These are phyloP conservation scores for Skeletonema menzelii DNA, from an alignment of 108 stramenopile genomes.

Conservation along the genomic window DNA sequence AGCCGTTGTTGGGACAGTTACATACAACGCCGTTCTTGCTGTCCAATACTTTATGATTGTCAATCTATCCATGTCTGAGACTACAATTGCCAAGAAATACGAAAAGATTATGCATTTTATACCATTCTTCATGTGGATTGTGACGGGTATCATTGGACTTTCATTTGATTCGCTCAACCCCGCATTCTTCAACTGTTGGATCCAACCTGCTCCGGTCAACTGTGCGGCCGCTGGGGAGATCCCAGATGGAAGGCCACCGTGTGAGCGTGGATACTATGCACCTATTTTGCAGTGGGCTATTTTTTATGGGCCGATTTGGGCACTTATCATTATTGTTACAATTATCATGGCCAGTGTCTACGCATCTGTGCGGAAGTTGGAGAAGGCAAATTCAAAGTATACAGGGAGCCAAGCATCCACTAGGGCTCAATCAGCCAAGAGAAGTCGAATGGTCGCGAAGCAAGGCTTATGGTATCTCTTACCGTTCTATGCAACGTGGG, in stretches of 20 bases:
- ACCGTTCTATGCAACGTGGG: background rate
- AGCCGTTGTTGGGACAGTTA: background rate
- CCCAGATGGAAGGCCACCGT: background rate
- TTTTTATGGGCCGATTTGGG: background rate
- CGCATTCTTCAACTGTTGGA: background rate
- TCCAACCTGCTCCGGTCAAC: background rate
- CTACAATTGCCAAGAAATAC: background rate
- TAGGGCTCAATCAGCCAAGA: background rate
- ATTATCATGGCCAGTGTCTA: background rate
- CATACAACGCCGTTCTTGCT: background rate
- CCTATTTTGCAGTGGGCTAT: background rate
- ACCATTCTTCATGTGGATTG: background rate
- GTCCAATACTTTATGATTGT: background rate
- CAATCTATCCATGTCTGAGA: background rate
- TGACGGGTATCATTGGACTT: background rate
- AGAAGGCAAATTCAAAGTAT: background rate
- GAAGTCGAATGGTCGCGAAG: background rate
- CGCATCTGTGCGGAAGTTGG: background rate
- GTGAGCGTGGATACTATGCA: background rate
- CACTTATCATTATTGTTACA: background rate
- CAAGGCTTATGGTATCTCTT: conserved; percentile 1
- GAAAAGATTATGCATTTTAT: background rate
- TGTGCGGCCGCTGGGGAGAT: background rate
- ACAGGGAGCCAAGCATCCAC: background rate
- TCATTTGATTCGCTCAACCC: background rate